Base-by-base conservation (phyloP, 2,329 filamentous ascomycete genomes). In the Microthyrium microscopicum region DNA sequence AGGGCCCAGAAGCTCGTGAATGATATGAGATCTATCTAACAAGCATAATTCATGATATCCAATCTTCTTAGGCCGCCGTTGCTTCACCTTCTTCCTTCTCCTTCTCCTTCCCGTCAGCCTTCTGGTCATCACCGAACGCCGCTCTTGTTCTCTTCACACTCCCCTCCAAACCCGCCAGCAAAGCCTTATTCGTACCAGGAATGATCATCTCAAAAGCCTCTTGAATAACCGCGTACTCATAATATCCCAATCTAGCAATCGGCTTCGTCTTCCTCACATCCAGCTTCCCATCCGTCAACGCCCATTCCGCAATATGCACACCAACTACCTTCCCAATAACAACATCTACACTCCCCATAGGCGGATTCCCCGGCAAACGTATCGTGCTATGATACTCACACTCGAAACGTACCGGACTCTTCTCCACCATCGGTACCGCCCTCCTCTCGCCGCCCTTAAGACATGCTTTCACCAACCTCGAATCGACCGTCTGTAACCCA, bases 211-310 rank as follows among this genome's bases (percentile, higher is more conserved):
- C 68, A 50, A 74, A 74, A 2, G 64, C 62, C 16, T 68, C 60
- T 33, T 53, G 52, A 3, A 73, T 54, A 8, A 68, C 64, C 2
- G 63, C 55, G 51, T 73, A 74, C 46, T 73, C 57, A 43, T 64
- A 67, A 46, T 74, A 74, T 12, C 69, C 69, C 44, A 63, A 71
- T 18, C 70, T 50, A 5, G 68, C 70, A 49, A 74, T 73, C 4
- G 69, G 69, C 51, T 60, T 53, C 16, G 64, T 68, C 51, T 71
- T 72, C 3, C 43, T 47, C 2, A 73, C 48, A 54, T 74, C 68
- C 25, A 74, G 45, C 35, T 59, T 57, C 1, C 68, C 67, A 39
- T 68, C 53, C 3, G 64, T 70, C 41, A 74, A 40, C 1, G 66
- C 66, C 8, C 51, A 46, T 29, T 73, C 67, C 4, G 57, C 54